Evolutionary conservation across 805 yeast species (phyloP), one percentile per base, ranked within the genome.

Genomic region (Monosporozyma servazzii): DNA sequence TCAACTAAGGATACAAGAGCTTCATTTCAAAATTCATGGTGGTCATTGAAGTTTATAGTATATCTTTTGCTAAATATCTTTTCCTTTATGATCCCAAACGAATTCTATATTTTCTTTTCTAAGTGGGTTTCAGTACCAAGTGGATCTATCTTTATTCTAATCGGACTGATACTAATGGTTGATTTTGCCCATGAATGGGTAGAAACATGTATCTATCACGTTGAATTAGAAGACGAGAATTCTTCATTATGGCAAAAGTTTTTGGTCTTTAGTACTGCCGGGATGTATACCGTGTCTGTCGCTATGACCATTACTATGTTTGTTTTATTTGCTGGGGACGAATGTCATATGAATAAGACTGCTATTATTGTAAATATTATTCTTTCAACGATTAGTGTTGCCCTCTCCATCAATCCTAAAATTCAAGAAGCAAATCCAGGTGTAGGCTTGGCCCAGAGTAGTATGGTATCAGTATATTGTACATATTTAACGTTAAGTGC

Each of bases 161-260:
- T 93, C 54, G 99, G 99, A 1, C 76, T 93, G 52, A 85, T 95
- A 13, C 73, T 93, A 48, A 72, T 93, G 47, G 97, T 93, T 31
- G 99, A 93, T 68, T 93, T 88, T 75, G 98, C 99, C 3, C 98
- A 93, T 68, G 91, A 91, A 58, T 93, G 97, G 96, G 97, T 98
- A 0, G 99, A 93, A 61, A 86, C 86, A 7, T 93, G 99, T 67
- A 76, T 93, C 50, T 89, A 84, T 57, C 86, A 88, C 60, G 88
- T 93, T 42, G 98, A 93, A 64, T 81, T 83, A 60, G 91, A 86
- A 52, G 86, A 81, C 45, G 81, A 79, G 51, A 59, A 69, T 48
- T 68, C 74, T 51, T 54, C 67, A 3, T 75, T 86, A 58, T 93
- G 98, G 98, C 80, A 87, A 60, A 74, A 79, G 43, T 69, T 91